phyloP scores from a whole-genome alignment of 352 stramenopile genomes.

The Hyaloperonospora brassicae region DNA sequence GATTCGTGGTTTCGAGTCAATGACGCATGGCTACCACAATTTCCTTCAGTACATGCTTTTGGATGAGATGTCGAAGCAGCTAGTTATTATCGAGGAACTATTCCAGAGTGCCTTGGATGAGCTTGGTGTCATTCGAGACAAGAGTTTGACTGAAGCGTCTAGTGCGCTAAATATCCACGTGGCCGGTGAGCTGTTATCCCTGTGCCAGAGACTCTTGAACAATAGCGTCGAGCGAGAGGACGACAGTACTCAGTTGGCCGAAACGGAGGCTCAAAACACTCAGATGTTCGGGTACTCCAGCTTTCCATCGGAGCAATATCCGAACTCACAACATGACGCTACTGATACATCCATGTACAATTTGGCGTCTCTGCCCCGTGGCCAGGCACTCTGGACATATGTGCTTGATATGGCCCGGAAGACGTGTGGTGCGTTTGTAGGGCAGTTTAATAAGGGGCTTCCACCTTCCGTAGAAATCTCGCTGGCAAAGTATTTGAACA shows the following conservation, averaged over 20 bases:
- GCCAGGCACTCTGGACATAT: constrained; percentile 49
- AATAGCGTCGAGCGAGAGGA: constrained; percentile 33
- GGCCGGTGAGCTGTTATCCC: constrained; percentile 50
- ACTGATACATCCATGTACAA: constrained; percentile 80
- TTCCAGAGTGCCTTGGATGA: constrained; percentile 64
- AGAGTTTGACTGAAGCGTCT: constrained; percentile 42
- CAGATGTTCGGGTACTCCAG: constrained; percentile 44
- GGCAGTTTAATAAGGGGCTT: constrained; percentile 54
- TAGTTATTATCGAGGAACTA: constrained; percentile 50
- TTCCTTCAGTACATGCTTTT: constrained; percentile 86
- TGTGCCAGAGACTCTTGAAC: constrained; percentile 54
- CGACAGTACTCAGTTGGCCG: constrained; percentile 30
- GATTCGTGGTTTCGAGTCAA: constrained; percentile 80
- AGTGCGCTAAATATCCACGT: constrained; percentile 71
- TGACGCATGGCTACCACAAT: constrained; percentile 87
- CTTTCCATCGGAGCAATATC: constrained; percentile 52
- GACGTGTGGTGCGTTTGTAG: constrained; percentile 42
- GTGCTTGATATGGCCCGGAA: constrained; percentile 38
- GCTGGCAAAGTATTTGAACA: constrained; percentile 72
- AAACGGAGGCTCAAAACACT: constrained; percentile 23
- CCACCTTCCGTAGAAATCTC: constrained; percentile 75
- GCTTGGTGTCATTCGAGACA: constrained; percentile 40
- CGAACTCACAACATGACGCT: constrained; percentile 40
- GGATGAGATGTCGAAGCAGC: constrained; percentile 76
- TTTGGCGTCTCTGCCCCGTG: constrained; percentile 47